These are phyloP conservation scores for Penicillium occitanis DNA, from an alignment of 2,329 filamentous ascomycete genomes.

Conservation along the genomic window DNA sequence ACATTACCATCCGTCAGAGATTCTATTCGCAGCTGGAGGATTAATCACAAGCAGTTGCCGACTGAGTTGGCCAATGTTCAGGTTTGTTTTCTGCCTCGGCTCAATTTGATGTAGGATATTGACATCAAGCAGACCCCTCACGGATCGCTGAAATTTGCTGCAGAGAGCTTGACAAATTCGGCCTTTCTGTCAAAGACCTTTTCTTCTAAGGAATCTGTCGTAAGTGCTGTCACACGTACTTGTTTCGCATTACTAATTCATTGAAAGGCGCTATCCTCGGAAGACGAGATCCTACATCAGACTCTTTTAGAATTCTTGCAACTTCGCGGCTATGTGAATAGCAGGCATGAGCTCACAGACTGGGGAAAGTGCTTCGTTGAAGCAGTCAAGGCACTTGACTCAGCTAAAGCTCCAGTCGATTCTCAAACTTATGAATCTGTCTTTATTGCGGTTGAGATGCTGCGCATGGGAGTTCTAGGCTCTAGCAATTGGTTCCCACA, in stretches of 20 bases:
- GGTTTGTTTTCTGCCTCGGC: slow-evolving; percentile 23
- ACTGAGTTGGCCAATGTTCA: slow-evolving; percentile 38
- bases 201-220: slow-evolving; percentile 52
- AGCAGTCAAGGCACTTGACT: slow-evolving; percentile 52
- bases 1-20: slow-evolving; percentile 54
- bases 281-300: slow-evolving; percentile 71
- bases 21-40: slow-evolving; percentile 67
- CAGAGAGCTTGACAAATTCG: slow-evolving; percentile 66
- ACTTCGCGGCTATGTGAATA: slow-evolving; percentile 79
- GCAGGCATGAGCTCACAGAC: slow-evolving; percentile 72
- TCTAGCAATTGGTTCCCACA: slow-evolving; percentile 62
- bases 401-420: slow-evolving; percentile 4
- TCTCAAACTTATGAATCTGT: slow-evolving; percentile 59
- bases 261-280: slow-evolving; percentile 54
- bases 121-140: slow-evolving; percentile 27
- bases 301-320: slow-evolving; percentile 87
- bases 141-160: slow-evolving; percentile 41
- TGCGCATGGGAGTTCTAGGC: slow-evolving; percentile 76
- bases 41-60: slow-evolving; percentile 58
- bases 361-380: slow-evolving; percentile 80
- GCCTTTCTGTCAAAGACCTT: slow-evolving; percentile 71
- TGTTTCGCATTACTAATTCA: slow-evolving; percentile 21
- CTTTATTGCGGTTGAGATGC: slow-evolving; percentile 80
- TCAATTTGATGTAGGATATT: slow-evolving; percentile 9
- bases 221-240: slow-evolving; percentile 24